These are phyloP conservation scores for Phaseolus coccineus DNA, from an alignment of 331 rosid species.

Conservation along the genomic window DNA sequence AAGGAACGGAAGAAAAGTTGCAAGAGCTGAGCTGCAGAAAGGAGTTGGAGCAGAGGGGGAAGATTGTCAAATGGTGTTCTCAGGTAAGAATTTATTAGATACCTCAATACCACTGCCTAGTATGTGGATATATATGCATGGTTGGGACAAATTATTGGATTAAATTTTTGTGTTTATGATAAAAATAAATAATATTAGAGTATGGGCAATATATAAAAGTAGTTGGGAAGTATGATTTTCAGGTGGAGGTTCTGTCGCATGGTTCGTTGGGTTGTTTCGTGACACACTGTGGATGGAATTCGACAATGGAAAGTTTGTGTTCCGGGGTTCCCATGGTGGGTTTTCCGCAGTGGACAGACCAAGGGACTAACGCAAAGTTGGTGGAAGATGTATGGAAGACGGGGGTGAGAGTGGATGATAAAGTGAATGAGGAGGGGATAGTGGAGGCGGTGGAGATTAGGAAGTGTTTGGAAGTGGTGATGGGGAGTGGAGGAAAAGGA, in stretches of 20 bases:
- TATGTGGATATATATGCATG: too few relatives aligned
- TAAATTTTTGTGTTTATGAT: too few relatives aligned
- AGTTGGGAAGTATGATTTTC: neutral
- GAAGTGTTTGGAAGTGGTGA: slow-evolving; percentile 64
- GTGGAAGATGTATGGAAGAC: slow-evolving; percentile 58
- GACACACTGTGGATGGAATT: slow-evolving; percentile 77
- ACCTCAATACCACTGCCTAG: too few relatives aligned
- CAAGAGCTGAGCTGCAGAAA: slow-evolving; percentile 40
- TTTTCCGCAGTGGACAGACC: slow-evolving; percentile 68
- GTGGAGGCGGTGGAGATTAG: slow-evolving; percentile 54
- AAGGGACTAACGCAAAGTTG: slow-evolving; percentile 62
- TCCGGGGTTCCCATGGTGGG: slow-evolving; percentile 68
- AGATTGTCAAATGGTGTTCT: slow-evolving; percentile 59
- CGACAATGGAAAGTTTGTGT: slow-evolving; percentile 52
- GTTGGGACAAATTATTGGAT: too few relatives aligned
- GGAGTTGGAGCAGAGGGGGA: slow-evolving; percentile 44
- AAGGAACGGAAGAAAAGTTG: neutral
- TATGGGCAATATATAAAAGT: too few relatives aligned
- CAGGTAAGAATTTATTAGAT: slow-evolving; percentile 31
- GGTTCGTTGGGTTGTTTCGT: slow-evolving; percentile 61
- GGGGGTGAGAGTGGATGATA: slow-evolving; percentile 53
- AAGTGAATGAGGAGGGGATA: slow-evolving; percentile 50
- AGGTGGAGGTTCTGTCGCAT: slow-evolving; percentile 54
- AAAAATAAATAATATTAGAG: too few relatives aligned
- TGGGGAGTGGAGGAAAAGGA: slow-evolving; percentile 49